Percentiles rank a stretch among this genome's conserved stretches.
Conservation (phyloP, 202 grass and related monocot genomes). For the Setaria viridis region DNA sequence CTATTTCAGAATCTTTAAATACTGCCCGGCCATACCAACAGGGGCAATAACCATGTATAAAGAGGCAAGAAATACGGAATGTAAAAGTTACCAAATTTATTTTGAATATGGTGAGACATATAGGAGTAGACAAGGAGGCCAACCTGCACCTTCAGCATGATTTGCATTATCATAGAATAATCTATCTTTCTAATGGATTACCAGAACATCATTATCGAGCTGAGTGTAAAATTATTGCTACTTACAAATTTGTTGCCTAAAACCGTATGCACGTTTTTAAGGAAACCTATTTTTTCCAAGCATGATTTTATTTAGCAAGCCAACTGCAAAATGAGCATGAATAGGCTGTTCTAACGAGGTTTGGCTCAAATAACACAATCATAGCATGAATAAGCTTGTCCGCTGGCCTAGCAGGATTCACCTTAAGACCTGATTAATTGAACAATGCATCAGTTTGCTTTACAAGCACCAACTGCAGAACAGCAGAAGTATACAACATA, state of each 20-base stretch:
- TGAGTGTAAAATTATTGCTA: conserved; percentile 15
- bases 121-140: too few species aligned
- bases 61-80: too few species aligned
- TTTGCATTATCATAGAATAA: neutral
- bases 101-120: too few species aligned
- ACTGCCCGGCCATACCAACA: too few species aligned
- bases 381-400: conserved; percentile 58
- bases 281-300: conserved; percentile 18
- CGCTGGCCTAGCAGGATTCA: conserved; percentile 82
- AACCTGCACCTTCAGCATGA: too few species aligned
- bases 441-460: conserved; percentile 31
- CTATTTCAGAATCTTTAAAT: too few species aligned
- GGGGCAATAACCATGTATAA: too few species aligned
- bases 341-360: too few species aligned
- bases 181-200: neutral
- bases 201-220: conserved; percentile 2
- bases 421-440: conserved; percentile 70
- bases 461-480: conserved; percentile 1
- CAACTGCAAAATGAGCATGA: too few species aligned
- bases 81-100: too few species aligned
- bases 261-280: conserved; percentile 70
- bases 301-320: too few species aligned
- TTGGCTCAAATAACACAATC: too few species aligned
- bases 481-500: neutral
- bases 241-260: neutral